Evolutionary conservation across 2,329 filamentous ascomycete genomes (phyloP).

Genomic region (Fusarium mexicanum): DNA sequence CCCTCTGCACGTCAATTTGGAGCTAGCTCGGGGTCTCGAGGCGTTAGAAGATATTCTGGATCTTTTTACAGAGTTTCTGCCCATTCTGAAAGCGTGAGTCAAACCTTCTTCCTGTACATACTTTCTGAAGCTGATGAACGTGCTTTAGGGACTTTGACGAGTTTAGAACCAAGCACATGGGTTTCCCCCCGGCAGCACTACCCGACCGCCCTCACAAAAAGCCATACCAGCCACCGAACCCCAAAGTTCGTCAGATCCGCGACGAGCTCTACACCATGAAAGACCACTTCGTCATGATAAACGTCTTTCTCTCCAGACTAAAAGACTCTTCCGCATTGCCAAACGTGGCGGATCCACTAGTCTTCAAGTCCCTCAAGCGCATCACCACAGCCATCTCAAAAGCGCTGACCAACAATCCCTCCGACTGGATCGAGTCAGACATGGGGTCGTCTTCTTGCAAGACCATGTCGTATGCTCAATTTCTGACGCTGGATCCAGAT

Average conservation of each 20-base stretch:
- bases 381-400: slow-evolving; percentile 26
- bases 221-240: slow-evolving; percentile 8
- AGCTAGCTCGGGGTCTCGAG: slow-evolving; percentile 3
- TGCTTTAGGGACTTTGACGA: slow-evolving; percentile 31
- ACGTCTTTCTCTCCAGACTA: slow-evolving; percentile 4
- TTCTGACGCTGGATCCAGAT: slow-evolving; percentile 27
- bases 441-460: not conserved
- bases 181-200: not conserved
- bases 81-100: slow-evolving; percentile 36
- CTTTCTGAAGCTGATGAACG: not conserved
- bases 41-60: slow-evolving; percentile 7
- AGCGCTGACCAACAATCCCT: slow-evolving; percentile 37
- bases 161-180: slow-evolving; percentile 26
- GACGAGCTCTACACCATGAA: slow-evolving; percentile 34
- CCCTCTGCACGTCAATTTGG: slow-evolving; percentile 9
- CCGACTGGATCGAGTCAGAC: slow-evolving; percentile 40
- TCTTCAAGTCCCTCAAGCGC: not conserved
- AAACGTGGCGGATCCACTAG: not conserved
- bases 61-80: slow-evolving; percentile 19
- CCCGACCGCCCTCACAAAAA: not conserved
- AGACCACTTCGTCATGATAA: slow-evolving; percentile 18
- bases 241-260: slow-evolving; percentile 24
- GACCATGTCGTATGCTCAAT: slow-evolving; percentile 29
- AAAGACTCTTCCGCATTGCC: not conserved
- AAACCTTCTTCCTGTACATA: fast-evolving